Evolutionary conservation across 1,284 basidiomycete species (phyloP).

Genomic region (Malassezia sympodialis): DNA sequence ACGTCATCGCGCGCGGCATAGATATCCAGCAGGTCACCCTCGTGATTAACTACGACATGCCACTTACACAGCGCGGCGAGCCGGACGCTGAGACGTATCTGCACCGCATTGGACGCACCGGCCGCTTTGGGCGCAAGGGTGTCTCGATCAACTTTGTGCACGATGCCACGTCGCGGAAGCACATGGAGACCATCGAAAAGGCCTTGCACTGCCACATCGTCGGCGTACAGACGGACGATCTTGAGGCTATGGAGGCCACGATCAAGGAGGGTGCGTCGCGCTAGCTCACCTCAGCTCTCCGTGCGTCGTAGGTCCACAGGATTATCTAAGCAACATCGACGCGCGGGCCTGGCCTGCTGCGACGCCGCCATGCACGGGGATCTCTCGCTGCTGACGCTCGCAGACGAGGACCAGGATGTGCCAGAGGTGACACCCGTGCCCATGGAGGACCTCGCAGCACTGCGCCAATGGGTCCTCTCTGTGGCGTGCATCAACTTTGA

Average conservation of each 20-base stretch:
- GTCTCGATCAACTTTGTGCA: conserved; percentile 48
- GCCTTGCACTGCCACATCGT: conserved; percentile 40
- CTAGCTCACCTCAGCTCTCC: conserved; percentile 15
- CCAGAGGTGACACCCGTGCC: background rate
- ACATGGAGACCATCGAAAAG: conserved; percentile 44
- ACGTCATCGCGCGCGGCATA: conserved; percentile 95
- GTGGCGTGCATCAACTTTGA: conserved; percentile 44
- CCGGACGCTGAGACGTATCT: conserved; percentile 96
- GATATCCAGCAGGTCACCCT: conserved; percentile 93
- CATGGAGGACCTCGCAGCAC: conserved; percentile 21
- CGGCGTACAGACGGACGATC: conserved; percentile 39
- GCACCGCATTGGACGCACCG: conserved; percentile 71
- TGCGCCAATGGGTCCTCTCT: conserved; percentile 44
- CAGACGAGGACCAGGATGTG: background rate
- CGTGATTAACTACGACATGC: conserved; percentile 79
- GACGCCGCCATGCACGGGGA: conserved; percentile 7
- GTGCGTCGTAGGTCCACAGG: conserved; percentile 6
- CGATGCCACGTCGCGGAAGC: conserved; percentile 36
- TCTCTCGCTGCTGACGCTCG: conserved; percentile 9
- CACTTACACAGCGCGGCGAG: conserved; percentile 54
- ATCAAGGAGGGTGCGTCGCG: conserved; percentile 33
- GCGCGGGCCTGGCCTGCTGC: background rate
- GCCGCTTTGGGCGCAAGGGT: conserved; percentile 45
- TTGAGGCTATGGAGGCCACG: conserved; percentile 46
- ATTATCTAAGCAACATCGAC: background rate